Conservation (phyloP, 495 filamentous ascomycete genomes). For the Clavariopsis aquatica region DNA sequence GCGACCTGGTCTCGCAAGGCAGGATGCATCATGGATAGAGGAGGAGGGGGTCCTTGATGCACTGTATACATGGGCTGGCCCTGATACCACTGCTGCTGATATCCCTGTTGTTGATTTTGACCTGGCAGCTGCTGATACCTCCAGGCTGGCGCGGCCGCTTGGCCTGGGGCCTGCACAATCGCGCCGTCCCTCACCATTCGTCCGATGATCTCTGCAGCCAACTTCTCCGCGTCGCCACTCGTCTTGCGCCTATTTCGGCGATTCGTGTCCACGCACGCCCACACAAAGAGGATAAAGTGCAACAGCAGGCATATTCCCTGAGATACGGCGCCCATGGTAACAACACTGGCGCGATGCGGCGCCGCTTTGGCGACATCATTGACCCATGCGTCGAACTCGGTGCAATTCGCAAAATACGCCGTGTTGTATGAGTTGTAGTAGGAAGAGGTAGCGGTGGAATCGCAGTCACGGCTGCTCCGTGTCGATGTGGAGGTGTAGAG, state of each 20-base stretch:
- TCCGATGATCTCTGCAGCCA: conserved; percentile 34
- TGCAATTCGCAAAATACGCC: conserved; percentile 18
- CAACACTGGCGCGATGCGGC: conserved; percentile 6
- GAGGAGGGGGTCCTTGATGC: neutral
- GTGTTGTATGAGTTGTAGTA: conserved; percentile 13
- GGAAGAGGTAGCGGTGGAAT: conserved; percentile 12
- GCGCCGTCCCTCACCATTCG: conserved; percentile 32
- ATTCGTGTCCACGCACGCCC: conserved; percentile 44
- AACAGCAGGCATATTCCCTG: conserved; percentile 30
- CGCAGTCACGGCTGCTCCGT: neutral
- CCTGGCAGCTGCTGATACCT: neutral
- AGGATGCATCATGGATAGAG: neutral
- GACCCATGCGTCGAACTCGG: conserved; percentile 31
- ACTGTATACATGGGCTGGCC: neutral
- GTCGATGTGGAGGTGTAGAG: conserved; percentile 26
- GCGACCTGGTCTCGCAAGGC: neutral
- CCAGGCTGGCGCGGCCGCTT: neutral
- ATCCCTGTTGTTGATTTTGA: neutral
- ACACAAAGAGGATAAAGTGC: conserved; percentile 44
- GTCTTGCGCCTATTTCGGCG: conserved; percentile 40
- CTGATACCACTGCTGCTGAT: neutral
- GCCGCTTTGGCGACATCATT: conserved; percentile 28
- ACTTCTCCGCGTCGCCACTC: conserved; percentile 24
- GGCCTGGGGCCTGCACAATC: conserved; percentile 17
- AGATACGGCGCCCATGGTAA: conserved; percentile 26